Base-by-base conservation (phyloP, 495 filamentous ascomycete species). In the Hypoxylon perforatum region DNA sequence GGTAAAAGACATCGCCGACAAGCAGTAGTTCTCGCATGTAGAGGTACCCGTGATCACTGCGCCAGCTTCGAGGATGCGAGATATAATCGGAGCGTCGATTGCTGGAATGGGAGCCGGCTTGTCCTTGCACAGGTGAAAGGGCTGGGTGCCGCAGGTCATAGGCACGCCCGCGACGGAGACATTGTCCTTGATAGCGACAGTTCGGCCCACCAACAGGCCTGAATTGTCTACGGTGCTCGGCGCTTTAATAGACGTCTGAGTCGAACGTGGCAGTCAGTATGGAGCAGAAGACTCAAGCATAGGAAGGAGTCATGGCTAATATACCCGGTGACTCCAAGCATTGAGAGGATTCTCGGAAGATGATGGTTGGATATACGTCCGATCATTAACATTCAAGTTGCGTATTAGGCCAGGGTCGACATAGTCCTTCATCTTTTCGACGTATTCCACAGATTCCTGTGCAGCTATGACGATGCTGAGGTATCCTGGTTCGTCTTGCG, bases 51-150 rank as follows among this genome's bases (percentile, higher is more conserved):
- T 61, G 60, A 72, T 80, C 12, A 76, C 62, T 0, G 69, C 74
- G 15, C 80, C 75, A 15, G 76, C 75, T 46, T 80, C 78, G 0
- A 87, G 67, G 1, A 83, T 54, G 9, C 84, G 75, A 0, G 82
- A 81, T 14, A 84, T n/a, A n/a, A 33, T 33, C 41, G 65, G 75
- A n/a, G 80, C 80, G 64, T 80, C 76, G 45, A 73, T 64, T n/a
- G 49, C 56, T 0, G 78, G 71, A 33, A 76, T 53, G 0, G 71
- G 73, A 54, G 73, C 64, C 3, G 65, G 47, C 7, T 57, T 69
- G 23, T 67, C 59, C 12, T 63, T 51, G 33, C 65, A 74, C 12
- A 75, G 21, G 6, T 75, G 47, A 36, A 65, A 66, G 2, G 75
- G 70, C 30, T 71, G 62, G 1, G 75, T 81, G 7, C 81, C 81